Percentiles rank a stretch among this genome's conserved stretches.
phyloP scores from a whole-genome alignment of 2,329 filamentous ascomycete genomes.

The Davidsoniella virescens region DNA sequence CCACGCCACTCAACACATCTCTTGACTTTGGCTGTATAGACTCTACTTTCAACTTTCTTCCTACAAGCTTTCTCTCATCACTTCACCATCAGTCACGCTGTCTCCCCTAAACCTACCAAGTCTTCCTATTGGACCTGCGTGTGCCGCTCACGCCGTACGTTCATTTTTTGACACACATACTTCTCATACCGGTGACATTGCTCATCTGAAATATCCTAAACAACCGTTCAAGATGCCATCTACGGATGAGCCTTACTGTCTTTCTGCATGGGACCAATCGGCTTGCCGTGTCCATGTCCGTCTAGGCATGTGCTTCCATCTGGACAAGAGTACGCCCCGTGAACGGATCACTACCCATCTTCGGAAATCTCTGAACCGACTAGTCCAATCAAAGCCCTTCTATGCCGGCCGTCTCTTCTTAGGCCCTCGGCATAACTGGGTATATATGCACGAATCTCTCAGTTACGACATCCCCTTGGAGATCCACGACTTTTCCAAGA shows the following conservation, averaged over 20 bases:
- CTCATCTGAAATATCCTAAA: too few species aligned
- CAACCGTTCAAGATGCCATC: background rate
- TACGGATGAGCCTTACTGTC: slow-evolving; percentile 6
- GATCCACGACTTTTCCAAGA: slow-evolving; percentile 13
- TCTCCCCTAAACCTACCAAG: background rate
- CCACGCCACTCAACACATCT: too few species aligned
- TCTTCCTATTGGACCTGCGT: background rate
- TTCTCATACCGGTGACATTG: background rate
- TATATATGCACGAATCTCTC: slow-evolving; percentile 14
- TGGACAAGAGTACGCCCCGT: slow-evolving; percentile 9
- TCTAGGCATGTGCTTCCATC: slow-evolving; percentile 17
- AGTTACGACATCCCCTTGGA: slow-evolving; percentile 15
- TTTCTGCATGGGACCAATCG: slow-evolving; percentile 15
- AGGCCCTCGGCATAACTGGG: slow-evolving; percentile 13
- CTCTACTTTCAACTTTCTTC: too few species aligned
- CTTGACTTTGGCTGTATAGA: too few species aligned
- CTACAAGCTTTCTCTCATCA: too few species aligned
- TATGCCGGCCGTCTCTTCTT: slow-evolving; percentile 18
- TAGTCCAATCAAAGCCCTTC: slow-evolving; percentile 17
- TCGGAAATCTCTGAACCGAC: slow-evolving; percentile 12
- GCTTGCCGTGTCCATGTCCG: slow-evolving; percentile 14
- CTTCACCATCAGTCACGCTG: too few species aligned
- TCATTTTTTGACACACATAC: background rate
- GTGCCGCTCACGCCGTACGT: background rate
- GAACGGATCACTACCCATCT: slow-evolving; percentile 13